Conservation (phyloP, 345 rosid species). For the Cardamine chenopodiifolia region DNA sequence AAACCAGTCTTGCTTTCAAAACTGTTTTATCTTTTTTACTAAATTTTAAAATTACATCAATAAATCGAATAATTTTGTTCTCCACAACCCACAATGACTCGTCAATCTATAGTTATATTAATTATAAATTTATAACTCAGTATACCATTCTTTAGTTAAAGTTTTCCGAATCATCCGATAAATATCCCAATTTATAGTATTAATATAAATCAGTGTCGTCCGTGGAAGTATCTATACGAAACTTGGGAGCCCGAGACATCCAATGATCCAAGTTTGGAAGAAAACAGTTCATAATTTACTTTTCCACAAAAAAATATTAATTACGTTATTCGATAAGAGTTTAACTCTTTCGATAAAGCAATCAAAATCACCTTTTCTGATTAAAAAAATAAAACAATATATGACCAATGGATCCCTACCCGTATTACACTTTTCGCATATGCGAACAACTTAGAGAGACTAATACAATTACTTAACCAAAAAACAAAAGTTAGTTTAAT, state of each 20-base stretch:
- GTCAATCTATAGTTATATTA: not conserved
- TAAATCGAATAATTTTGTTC: not conserved
- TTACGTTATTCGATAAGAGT: constrained; percentile 34
- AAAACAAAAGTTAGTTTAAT: constrained; percentile 16
- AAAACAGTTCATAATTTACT: constrained; percentile 32
- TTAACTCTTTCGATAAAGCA: constrained; percentile 40
- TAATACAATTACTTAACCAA: constrained; percentile 20
- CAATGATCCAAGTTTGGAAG: constrained; percentile 23
- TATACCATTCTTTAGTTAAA: not conserved
- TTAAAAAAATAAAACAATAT: not conserved
- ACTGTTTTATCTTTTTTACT: not conserved
- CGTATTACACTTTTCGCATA: constrained; percentile 43
- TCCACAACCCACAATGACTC: not conserved
- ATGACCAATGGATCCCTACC: constrained; percentile 38
- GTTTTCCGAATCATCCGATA: not conserved
- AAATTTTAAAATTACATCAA: not conserved
- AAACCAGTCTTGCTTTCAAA: not conserved
- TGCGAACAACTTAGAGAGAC: constrained; percentile 41
- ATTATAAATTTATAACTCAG: not conserved
- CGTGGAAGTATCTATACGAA: constrained; percentile 39
- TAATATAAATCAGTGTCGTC: constrained; percentile 24
- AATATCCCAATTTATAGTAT: constrained; percentile 3
- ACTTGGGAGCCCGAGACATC: constrained; percentile 32
- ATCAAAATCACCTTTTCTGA: constrained; percentile 39
- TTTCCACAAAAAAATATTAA: constrained; percentile 14